Evolutionary conservation across 176 grass and related monocot genomes (phyloP).

Genomic region (Thalia dealbata): DNA sequence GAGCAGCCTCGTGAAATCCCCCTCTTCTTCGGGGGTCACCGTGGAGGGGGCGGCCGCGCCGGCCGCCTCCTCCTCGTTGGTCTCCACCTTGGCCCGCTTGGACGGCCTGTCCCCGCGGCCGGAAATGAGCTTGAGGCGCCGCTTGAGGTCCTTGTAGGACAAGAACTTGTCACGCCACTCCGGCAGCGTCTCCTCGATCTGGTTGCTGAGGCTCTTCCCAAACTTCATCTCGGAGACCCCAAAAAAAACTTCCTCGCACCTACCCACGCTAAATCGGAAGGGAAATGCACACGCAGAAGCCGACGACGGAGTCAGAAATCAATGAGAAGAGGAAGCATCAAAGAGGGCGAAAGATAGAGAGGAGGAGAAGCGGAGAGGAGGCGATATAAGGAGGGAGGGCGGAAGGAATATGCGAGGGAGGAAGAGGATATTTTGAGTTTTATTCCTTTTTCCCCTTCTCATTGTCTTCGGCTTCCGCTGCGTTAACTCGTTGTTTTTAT

Average conservation of each 20-base stretch:
- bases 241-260: background rate
- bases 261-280: background rate
- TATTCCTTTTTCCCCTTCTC: background rate
- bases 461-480: background rate
- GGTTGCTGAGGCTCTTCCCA: conserved; percentile 82
- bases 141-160: conserved; percentile 98
- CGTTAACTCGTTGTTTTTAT: background rate
- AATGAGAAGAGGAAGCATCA: background rate
- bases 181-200: conserved; percentile 96
- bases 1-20: conserved; percentile 58
- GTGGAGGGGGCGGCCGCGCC: background rate
- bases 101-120: conserved; percentile 26
- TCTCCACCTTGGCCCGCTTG: conserved; percentile 39
- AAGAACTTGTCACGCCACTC: conserved; percentile 98
- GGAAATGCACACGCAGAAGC: background rate
- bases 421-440: conserved; percentile 5
- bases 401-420: background rate
- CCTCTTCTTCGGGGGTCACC: conserved; percentile 41
- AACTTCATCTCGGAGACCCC: conserved; percentile 53
- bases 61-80: background rate
- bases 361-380: background rate
- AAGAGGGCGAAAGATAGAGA: background rate
- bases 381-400: background rate
- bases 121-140: conserved; percentile 56
- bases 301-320: background rate